Base-by-base conservation (phyloP, 2,329 filamentous ascomycete genomes). In the Septoria petroselini region DNA sequence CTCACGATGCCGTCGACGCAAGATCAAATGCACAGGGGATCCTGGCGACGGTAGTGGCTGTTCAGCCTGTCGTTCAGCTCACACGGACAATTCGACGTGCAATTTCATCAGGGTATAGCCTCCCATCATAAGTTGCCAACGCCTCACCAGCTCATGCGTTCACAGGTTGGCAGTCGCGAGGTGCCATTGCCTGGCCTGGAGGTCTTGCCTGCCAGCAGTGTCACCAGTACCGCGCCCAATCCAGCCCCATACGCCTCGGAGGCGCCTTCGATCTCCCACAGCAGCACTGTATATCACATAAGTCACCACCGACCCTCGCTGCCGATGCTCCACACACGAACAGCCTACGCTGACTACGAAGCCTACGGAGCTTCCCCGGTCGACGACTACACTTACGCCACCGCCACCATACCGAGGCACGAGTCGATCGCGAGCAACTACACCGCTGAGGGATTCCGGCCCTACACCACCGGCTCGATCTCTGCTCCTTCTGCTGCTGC, bases 1-100 rank as follows among this genome's bases (percentile, higher is more conserved):
- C 68, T 82, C 83, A 29, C 83, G 91, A 59, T 97, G 91, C 70
- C 83, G 91, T 53, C 91, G 91, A 72, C 82, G 91, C 52, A 97
- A 97, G 76, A 97, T 97, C 62, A 85, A 88, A 60, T 97, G 91
- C 73, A 95, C 87, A 63, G 91, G 91, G 35, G 89, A 95, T 65
- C 76, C 79, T 27, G 86, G 86, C 25, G 81, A 85, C 62, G 86
- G 85, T n/a, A 72, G 75, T 31, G 83, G 84, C n/a, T 97, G 91
- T 70, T 75, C 79, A 8, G 95, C 91, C 68, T 97, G 91, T 74
- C 85, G 82, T 62, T 82, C 76, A 54, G 85, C 91, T 44, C 85
- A 86, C 9, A 73, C 79, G 19, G 80, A 84, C 17, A 73, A 72
- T 43, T 67, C 59, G 2, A 63, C 77, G 4, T 96, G 91, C 66